Base-by-base conservation (phyloP, 169 alveolate species). In the Hepatocystis sp. region DNA sequence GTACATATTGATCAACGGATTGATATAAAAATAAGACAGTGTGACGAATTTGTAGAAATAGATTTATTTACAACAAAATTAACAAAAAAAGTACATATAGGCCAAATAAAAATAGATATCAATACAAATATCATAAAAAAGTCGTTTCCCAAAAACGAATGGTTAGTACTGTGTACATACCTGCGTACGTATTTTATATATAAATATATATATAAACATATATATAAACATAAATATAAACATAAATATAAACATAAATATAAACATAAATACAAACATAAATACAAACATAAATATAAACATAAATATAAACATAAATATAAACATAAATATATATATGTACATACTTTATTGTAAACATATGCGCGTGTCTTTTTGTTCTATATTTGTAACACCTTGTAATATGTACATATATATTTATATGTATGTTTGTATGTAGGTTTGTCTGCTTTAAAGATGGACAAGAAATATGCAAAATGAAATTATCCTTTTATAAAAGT, bases 401-500 rank as follows among this genome's bases (percentile, higher is more conserved):
- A 7, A 52, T 52, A 17, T 17, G 64, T 17, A 2, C 36, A 4
- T 19, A 64, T 1, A 32, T 15, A 7, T 36, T 36, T 36, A 36
- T 36, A 36, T 36, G 10, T 10, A 7, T 10, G 47, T 7, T 36
- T 36, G 47, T 36, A 5, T 36, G 5, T 56, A 81, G 89, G 89
- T 81, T 81, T 32, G 89, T 81, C 8, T 81, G 89, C 56, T 42
- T 81, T 39, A 81, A 81, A 39, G 89, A 81, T 61, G 89, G 89
- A 10, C 89, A 81, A 81, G 89, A 81, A 81, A 42, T 81, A 10
- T 81, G 89, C 47, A 81, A 81, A 64, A 67, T 81, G 17, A 81
- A 81, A 39, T 32, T 81, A 51, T 81, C 89, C 58, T 81, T 81
- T 81, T 81, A 81, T 40, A 47, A 64, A 47, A 63, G 89, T 81